phyloP scores from a whole-genome alignment of 2,329 filamentous ascomycete species.

The Claviceps sp. region DNA sequence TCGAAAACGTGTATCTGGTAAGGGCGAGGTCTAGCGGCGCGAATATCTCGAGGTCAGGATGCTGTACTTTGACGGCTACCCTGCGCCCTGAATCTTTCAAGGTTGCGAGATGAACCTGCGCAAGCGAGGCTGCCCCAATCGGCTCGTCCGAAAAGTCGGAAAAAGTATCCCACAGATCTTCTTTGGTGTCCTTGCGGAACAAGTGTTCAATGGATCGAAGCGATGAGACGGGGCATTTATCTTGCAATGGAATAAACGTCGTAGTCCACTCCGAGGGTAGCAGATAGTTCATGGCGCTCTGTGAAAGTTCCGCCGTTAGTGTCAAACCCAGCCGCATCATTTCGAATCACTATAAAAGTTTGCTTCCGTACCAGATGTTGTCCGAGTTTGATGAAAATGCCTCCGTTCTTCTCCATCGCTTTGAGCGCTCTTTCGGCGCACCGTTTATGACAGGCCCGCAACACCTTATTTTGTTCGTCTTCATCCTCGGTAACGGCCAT shows the following conservation, averaged over 20 bases:
- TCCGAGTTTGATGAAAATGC: constrained; percentile 95
- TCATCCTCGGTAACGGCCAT: constrained; percentile 48
- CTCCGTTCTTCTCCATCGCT: constrained; percentile 89
- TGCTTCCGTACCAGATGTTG: constrained; percentile 59
- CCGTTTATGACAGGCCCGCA: constrained; percentile 79
- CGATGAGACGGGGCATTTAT: constrained; percentile 87
- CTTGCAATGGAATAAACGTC: constrained; percentile 91
- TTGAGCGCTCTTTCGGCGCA: constrained; percentile 79
- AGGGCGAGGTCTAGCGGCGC: constrained; percentile 74
- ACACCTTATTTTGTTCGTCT: constrained; percentile 49
- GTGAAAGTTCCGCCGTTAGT: not conserved
- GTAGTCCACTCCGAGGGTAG: constrained; percentile 85
- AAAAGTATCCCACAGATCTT: constrained; percentile 69
- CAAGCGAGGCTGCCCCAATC: constrained; percentile 84
- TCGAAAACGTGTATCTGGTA: constrained; percentile 80
- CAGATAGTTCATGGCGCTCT: constrained; percentile 91
- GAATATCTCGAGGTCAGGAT: constrained; percentile 82
- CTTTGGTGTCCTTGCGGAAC: constrained; percentile 73
- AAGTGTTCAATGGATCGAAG: constrained; percentile 75
- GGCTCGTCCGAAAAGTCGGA: constrained; percentile 68
- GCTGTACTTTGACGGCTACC: constrained; percentile 94
- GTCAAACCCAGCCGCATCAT: not conserved
- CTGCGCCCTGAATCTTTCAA: constrained; percentile 69
- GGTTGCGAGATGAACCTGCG: constrained; percentile 83
- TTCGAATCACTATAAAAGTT: not conserved